These are phyloP conservation scores for Rasamsonia emersonii DNA, from an alignment of 2,329 filamentous ascomycete genomes.

Conservation along the genomic window DNA sequence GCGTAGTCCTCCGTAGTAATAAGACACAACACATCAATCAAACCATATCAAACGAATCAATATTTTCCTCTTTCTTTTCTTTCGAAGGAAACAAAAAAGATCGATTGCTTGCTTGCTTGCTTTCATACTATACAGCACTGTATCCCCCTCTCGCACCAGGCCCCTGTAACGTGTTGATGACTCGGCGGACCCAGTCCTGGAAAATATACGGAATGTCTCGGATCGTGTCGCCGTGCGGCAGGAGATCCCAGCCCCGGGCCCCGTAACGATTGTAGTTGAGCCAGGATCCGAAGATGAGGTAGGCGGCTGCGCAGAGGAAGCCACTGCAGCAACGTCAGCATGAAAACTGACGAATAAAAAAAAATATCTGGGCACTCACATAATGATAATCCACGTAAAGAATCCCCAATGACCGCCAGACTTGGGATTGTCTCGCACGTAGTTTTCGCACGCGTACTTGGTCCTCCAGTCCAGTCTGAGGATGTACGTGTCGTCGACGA, in stretches of 20 bases:
- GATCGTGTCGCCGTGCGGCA: conserved; percentile 87
- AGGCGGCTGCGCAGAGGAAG: conserved; percentile 77
- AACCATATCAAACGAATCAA: too few relatives aligned
- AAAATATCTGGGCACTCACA: conserved; percentile 52
- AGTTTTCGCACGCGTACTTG: conserved; percentile 70
- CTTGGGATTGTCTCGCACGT: conserved; percentile 38
- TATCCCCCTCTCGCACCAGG: conserved; percentile 82
- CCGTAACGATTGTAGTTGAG: conserved; percentile 98
- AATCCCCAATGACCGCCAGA: conserved; percentile 70
- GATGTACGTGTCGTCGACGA: conserved; percentile 52
- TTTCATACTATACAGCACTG: conserved; percentile 64
- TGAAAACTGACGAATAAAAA: background rate
- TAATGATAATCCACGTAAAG: conserved; percentile 93
- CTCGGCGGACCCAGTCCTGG: conserved; percentile 74
- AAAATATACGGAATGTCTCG: conserved; percentile 86
- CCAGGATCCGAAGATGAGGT: conserved; percentile 97
- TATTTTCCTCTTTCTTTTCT: too few relatives aligned
- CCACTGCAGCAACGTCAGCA: conserved; percentile 45
- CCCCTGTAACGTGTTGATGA: conserved; percentile 77
- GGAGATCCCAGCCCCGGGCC: conserved; percentile 85
- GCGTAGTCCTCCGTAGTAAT: too few relatives aligned
- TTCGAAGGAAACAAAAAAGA: background rate
- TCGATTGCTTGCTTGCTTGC: too few relatives aligned
- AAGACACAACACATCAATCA: too few relatives aligned
- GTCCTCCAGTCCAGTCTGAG: conserved; percentile 78